Evolutionary conservation across 208 protist genomes (phyloP), one percentile per base, ranked within the genome.

Genomic region (Lotmaria passim): DNA sequence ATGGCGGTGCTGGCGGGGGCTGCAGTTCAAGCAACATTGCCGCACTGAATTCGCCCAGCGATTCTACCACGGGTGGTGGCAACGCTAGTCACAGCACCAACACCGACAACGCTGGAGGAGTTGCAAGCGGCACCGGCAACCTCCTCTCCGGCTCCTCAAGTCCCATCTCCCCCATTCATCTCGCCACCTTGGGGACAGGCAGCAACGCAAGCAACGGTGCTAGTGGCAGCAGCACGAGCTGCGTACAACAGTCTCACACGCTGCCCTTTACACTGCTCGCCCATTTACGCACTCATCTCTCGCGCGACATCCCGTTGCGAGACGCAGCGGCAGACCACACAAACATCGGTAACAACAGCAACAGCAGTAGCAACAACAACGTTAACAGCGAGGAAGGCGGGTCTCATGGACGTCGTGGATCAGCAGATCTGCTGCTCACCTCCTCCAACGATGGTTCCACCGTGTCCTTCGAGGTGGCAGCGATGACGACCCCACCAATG

Each of bases 181-280:
- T 63, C 57, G 38, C 38, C 21, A 48, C 36, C n/a, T 61, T 48
- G 21, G 24, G 14, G 5, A 21, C 21, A 4, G 31, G 5, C 17
- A 26, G 33, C 17, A 2, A 14, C 36, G 31, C 5, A 1, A 36
- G 14, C 36, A 43, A 31, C 57, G 31, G 26, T 23, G 28, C 21
- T 0, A 11, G 6, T 28, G 7, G 2, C 14, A 19, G 17, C 24
- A 28, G 8, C 24, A 38, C 10, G 28, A 26, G 33, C 10, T 12
- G 38, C 28, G 46, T 55, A 39, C 48, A 6, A 39, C 17, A 36
- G 14, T 26, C 38, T 4, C 68, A 68, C 60, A 68, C 43, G 38
- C 52, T 68, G 19, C 69, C 69, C 52, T 61, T 34, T 11, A 75
- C 60, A 6, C 39, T 66, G 15, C 69, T 74, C 19, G 46, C 43